Base-by-base conservation (phyloP, 208 protist genomes). In the Trypanosomatidae sp. region DNA sequence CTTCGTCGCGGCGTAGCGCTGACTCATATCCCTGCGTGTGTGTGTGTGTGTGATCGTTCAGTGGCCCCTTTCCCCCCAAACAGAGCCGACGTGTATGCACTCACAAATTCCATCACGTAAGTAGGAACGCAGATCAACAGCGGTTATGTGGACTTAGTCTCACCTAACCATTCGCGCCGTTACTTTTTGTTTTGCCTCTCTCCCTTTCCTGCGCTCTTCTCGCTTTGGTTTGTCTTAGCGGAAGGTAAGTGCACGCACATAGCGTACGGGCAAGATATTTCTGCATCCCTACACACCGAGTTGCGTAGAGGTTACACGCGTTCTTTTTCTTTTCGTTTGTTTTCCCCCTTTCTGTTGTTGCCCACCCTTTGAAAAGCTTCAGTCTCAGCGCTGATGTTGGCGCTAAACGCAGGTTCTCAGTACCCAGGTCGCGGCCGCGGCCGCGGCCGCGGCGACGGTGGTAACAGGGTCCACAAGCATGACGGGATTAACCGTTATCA, bases 361-460 rank as follows among this genome's bases (percentile, higher is more conserved):
- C 58, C 62, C 22, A 17, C 59, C 36, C 55, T 53, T 30, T 0
- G 46, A 66, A 36, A 39, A 33, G 53, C 12, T n/a, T n/a, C 30
- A 4, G n/a, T 33, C 53, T 22, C 12, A 25, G 15, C 12, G 25
- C 8, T 25, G 12, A 58, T 33, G 53, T 17, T 58, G 22, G 53
- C 53, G 25, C 25, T 58, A 28, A 22, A 58, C 53, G 3, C 0
- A 12, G 9, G 25, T 44, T n/a, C 46, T 50, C 30, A 58, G 9
- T 33, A 65, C 13, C 47, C 59, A 33, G 60, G 70, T 25, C 44
- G 62, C 46, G n/a, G 49, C 56, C 28, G 74, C 41, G 73, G 70
- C 52, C 39, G 56, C 36, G 74, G 19, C 7, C 62, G 74, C 13
- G 62, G 43, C 39, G 76, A 50, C 12, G 3, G 66, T 58, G 66